Evolutionary conservation across 139 green algal species (phyloP).

Genomic region (Picochlorum sp.): DNA sequence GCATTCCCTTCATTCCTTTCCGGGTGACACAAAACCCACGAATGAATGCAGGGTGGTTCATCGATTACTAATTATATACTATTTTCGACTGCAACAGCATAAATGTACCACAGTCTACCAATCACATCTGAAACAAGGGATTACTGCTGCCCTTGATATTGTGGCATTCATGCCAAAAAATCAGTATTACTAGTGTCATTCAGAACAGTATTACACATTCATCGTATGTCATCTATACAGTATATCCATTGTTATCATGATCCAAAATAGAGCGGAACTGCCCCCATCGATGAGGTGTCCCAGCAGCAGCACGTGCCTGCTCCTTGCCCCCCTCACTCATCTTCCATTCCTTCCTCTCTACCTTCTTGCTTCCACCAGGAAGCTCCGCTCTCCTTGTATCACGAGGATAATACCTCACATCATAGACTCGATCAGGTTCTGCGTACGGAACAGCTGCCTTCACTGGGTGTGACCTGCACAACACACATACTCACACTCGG

Average conservation of each 20-base stretch:
- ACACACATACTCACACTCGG: too few species aligned
- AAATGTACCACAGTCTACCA: too few species aligned
- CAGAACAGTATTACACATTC: too few species aligned
- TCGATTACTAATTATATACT: too few species aligned
- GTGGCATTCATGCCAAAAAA: too few species aligned
- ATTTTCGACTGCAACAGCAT: too few species aligned
- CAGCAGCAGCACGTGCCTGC: conserved; percentile 7
- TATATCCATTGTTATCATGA: conserved; percentile 33
- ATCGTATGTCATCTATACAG: conserved; percentile 6
- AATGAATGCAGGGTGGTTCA: too few species aligned
- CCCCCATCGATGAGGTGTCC: conserved; percentile 10
- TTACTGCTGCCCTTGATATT: too few species aligned
- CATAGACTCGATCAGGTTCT: conserved; percentile 46
- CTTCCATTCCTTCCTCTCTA: conserved; percentile 6
- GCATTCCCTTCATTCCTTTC: too few species aligned
- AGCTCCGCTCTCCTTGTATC: conserved; percentile 31
- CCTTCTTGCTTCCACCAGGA: conserved; percentile 24
- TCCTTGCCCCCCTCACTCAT: conserved; percentile 2
- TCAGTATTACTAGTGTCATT: too few species aligned
- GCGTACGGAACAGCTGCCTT: conserved; percentile 51
- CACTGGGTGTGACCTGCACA: conserved; percentile 47
- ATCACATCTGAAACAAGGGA: too few species aligned
- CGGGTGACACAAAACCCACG: too few species aligned
- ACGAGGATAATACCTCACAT: conserved; percentile 65
- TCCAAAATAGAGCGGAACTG: conserved; percentile 23